Conservation (phyloP, 345 rosid genomes). For the Stellera chamaejasme region DNA sequence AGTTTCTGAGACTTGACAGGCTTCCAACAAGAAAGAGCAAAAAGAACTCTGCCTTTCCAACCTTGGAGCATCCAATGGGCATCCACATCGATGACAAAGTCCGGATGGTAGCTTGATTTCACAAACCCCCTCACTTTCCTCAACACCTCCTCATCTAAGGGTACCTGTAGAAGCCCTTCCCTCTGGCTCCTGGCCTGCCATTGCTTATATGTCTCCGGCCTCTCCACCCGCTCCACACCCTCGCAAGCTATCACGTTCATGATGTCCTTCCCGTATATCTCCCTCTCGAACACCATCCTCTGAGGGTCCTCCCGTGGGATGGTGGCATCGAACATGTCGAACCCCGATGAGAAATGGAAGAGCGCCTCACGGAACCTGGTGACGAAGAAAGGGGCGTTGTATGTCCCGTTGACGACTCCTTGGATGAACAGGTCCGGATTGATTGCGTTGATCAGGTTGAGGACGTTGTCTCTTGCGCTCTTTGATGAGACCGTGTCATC, state of each 20-base stretch:
- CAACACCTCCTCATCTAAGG: slow-evolving; percentile 39
- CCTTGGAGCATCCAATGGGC: slow-evolving; percentile 75
- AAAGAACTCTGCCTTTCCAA: slow-evolving; percentile 76
- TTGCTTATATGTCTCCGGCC: slow-evolving; percentile 74
- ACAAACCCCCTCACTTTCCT: slow-evolving; percentile 33
- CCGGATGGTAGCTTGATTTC: slow-evolving; percentile 40
- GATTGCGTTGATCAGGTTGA: slow-evolving; percentile 34
- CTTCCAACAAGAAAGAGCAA: slow-evolving; percentile 68
- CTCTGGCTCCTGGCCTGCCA: slow-evolving; percentile 50
- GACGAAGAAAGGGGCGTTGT: slow-evolving; percentile 44
- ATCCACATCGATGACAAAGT: slow-evolving; percentile 57
- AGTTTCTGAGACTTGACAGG: slow-evolving; percentile 18
- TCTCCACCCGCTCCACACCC: slow-evolving; percentile 46
- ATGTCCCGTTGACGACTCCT: slow-evolving; percentile 33
- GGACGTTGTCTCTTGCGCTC: slow-evolving; percentile 40
- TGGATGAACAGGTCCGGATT: slow-evolving; percentile 35
- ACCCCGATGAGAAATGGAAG: slow-evolving; percentile 46
- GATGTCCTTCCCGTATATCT: slow-evolving; percentile 27
- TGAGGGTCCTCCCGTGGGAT: slow-evolving; percentile 33
- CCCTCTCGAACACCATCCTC: slow-evolving; percentile 40
- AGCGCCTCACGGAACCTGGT: slow-evolving; percentile 51
- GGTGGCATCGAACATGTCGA: slow-evolving; percentile 43
- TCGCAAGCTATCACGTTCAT: slow-evolving; percentile 61
- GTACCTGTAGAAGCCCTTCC: slow-evolving; percentile 56
- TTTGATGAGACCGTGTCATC: slow-evolving; percentile 36